Evolutionary conservation across 306 rosid species (phyloP).

Genomic region (Luffa aegyptiaca): DNA sequence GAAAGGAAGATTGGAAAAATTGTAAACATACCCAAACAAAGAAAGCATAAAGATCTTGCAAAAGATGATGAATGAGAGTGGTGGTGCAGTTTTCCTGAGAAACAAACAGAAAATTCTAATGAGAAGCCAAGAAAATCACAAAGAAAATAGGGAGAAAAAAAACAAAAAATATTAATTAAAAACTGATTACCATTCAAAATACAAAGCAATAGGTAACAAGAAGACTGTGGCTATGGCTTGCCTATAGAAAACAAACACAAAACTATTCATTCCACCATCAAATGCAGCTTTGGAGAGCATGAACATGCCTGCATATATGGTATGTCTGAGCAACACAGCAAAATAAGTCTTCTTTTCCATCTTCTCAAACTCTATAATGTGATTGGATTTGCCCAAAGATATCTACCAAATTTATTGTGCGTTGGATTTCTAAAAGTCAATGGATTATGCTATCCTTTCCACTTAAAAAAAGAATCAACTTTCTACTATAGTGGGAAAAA

Average conservation of each 20-base stretch:
- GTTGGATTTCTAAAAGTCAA: no score
- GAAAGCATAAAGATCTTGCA: background rate
- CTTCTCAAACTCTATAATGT: background rate
- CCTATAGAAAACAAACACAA: background rate
- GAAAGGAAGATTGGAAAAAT: background rate
- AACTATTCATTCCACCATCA: background rate
- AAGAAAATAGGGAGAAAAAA: background rate
- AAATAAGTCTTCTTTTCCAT: background rate
- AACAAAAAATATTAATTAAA: background rate
- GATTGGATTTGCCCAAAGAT: no score
- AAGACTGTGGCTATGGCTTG: background rate
- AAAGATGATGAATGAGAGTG: background rate
- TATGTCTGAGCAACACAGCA: background rate
- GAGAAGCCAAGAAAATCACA: background rate
- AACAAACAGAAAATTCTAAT: background rate
- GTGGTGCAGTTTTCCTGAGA: background rate
- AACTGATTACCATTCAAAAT: background rate
- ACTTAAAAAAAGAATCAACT: no score
- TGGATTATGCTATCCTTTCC: no score
- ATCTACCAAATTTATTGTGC: no score
- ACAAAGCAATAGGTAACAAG: background rate
- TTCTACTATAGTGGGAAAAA: no score
- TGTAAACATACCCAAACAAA: background rate
- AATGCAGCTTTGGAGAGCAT: background rate
- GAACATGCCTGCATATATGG: background rate